Evolutionary conservation across 805 yeast genomes (phyloP).

Genomic region (Candida qinlingensis): DNA sequence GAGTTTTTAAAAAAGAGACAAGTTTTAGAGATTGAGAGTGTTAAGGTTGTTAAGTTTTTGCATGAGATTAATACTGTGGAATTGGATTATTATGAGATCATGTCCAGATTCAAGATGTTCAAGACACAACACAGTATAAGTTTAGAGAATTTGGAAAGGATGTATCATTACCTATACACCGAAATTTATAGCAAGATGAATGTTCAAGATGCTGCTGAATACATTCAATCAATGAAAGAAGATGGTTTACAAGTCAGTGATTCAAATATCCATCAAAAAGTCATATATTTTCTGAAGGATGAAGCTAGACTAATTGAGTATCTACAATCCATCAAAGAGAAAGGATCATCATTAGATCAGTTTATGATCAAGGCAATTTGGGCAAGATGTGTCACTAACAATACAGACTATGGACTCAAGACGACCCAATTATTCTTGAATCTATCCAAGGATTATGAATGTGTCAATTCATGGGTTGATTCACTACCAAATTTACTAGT

Average conservation of each 20-base stretch:
- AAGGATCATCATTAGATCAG: conserved; percentile 1
- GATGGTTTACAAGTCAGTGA: conserved; percentile 6
- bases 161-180: conserved; percentile 10
- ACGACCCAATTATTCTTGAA: conserved; percentile 1
- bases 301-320: background rate
- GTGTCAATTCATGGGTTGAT: conserved; percentile 6
- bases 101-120: background rate
- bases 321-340: background rate
- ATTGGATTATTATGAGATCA: conserved; percentile 8
- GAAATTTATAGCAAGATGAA: conserved; percentile 7
- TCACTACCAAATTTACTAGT: conserved; percentile 1
- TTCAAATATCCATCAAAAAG: conserved; percentile 1
- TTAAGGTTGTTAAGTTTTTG: conserved; percentile 8
- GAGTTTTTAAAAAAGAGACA: conserved; percentile 8
- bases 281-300: conserved; percentile 4
- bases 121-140: background rate
- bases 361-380: conserved; percentile 6
- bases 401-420: background rate
- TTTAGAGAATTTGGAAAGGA: conserved; percentile 5
- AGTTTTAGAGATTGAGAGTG: conserved; percentile 5
- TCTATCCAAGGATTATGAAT: background rate
- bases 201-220: conserved; percentile 8
- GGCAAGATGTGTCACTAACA: conserved; percentile 1
- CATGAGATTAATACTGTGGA: background rate
- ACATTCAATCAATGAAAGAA: conserved; percentile 7